Base-by-base conservation (phyloP, 2,329 filamentous ascomycete genomes). In the Scorias spongiosa region DNA sequence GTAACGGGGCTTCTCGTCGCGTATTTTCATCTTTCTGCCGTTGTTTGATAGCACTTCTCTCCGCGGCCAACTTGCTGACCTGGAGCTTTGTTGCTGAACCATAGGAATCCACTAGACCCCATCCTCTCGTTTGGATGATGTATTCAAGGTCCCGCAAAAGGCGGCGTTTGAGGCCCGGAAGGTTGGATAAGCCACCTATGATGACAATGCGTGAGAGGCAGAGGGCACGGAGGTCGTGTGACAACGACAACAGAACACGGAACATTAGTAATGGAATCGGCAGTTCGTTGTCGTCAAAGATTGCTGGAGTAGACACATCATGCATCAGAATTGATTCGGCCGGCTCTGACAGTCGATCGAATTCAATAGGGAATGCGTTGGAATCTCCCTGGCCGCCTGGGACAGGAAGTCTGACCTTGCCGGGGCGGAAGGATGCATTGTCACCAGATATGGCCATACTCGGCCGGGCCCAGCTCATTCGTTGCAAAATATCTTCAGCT, bases 121-220 rank as follows among this genome's bases (percentile, higher is more conserved):
- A 96, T 6, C 85, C 84, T 48, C 78, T 69, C 39, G 71, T 66
- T 12, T 78, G 68, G 5, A 91, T 71, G 1, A 94, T 66, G 1
- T 66, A 63, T 3, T 74, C 71, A 1, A 96, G 64, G 54, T 96
- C 88, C 45, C 81, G 74, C 29, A 94, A 64, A 32, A 94, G 72
- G 20, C 89, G 77, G 18, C 73, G 70, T 51, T 84, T 86, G 20
- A 98, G 66, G 1, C 91, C 91, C 1, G 88, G 74, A 8, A 95
- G 78, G 20, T 74, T 74, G 5, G 86, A 78, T 40, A 82, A 82
- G 2, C 86, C 86, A 29, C 91, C 91, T 0, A 81, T 81, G 56
- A 98, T 83, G 12, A 94, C 69, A 39, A 96, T 83, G 34, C 89
- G 82, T 1, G 87, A 80, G 78, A 95, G 91, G 61, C 89, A 95